phyloP scores from a whole-genome alignment of 768 basidiomycete genomes.

The Multifurca ochricompacta region DNA sequence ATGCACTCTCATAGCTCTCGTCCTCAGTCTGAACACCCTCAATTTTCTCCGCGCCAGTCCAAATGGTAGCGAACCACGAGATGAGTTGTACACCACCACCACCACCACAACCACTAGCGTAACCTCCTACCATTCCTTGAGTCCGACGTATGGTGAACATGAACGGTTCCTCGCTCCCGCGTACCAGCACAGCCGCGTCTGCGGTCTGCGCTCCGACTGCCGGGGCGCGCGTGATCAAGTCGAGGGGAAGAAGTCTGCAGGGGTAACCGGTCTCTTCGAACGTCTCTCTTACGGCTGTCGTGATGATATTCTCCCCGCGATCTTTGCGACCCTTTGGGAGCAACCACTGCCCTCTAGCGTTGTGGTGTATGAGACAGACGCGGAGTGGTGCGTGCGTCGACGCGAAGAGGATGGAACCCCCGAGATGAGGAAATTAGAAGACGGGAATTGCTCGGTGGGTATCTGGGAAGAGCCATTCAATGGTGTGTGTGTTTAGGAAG shows the following conservation, averaged over 20 bases:
- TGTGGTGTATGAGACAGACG: not conserved
- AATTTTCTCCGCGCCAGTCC: constrained; percentile 24
- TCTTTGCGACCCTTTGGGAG: no score
- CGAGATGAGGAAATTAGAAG: constrained; percentile 22
- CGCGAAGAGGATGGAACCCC: constrained; percentile 23
- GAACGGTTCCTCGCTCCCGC: constrained; percentile 28
- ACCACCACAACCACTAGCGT: not conserved
- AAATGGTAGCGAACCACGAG: constrained; percentile 42
- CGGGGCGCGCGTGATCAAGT: not conserved
- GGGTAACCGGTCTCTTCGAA: no score
- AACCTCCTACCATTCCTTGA: not conserved
- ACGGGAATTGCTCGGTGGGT: not conserved
- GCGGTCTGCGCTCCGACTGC: constrained; percentile 32
- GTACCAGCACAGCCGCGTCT: constrained; percentile 23
- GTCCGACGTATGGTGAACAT: constrained; percentile 27
- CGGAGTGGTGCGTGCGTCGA: no score
- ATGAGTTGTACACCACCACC: constrained; percentile 35
- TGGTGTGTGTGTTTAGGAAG: no score
- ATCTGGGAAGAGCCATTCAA: not conserved
- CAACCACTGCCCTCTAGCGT: no score
- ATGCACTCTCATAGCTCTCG: constrained; percentile 20
- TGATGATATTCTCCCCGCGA: no score
- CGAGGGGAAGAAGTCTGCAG: no score
- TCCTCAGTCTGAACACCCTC: no score
- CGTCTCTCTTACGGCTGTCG: no score